These are phyloP conservation scores for Cadophora gregata DNA, from an alignment of 2,329 filamentous ascomycete genomes.

Conservation along the genomic window DNA sequence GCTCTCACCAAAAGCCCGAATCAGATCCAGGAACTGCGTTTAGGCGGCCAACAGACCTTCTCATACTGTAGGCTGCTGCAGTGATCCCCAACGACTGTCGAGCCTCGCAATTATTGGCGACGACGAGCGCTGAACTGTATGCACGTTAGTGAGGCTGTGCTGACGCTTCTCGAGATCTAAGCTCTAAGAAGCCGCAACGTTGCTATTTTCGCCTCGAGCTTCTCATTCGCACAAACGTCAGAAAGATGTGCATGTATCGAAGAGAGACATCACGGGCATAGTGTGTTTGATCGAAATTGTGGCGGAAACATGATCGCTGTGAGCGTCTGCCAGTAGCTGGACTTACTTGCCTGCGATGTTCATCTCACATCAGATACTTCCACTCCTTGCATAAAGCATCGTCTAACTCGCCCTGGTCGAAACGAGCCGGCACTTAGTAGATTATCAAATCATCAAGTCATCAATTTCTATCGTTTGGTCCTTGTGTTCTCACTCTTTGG, in stretches of 20 bases:
- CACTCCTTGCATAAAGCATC: not conserved
- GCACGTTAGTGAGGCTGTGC: conserved; percentile 23
- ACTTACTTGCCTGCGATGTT: not conserved
- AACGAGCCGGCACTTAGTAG: conserved; percentile 1
- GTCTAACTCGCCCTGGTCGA: not conserved
- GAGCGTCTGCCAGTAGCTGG: not conserved
- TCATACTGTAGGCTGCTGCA: conserved; percentile 17
- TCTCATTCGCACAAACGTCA: not conserved
- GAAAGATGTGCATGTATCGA: conserved; percentile 5
- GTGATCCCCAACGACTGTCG: not conserved
- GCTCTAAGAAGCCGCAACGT: conserved; percentile 18
- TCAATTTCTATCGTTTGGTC: not conserved
- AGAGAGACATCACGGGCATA: conserved; percentile 9
- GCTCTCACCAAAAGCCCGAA: not conserved
- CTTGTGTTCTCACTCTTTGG: not conserved
- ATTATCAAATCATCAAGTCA: conserved; percentile 2
- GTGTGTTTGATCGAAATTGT: not conserved
- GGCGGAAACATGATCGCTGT: conserved; percentile 6
- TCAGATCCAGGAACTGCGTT: conserved; percentile 2
- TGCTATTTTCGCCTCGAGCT: conserved; percentile 18
- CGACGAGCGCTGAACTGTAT: conserved; percentile 12
- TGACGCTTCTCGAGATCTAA: not conserved
- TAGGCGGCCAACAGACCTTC: conserved; percentile 2
- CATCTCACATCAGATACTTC: conserved; percentile 8
- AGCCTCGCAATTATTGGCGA: conserved; percentile 23